Evolutionary conservation across 192 early-diverging fungal genomes (phyloP).

Genomic region (Backusella australiensis): DNA sequence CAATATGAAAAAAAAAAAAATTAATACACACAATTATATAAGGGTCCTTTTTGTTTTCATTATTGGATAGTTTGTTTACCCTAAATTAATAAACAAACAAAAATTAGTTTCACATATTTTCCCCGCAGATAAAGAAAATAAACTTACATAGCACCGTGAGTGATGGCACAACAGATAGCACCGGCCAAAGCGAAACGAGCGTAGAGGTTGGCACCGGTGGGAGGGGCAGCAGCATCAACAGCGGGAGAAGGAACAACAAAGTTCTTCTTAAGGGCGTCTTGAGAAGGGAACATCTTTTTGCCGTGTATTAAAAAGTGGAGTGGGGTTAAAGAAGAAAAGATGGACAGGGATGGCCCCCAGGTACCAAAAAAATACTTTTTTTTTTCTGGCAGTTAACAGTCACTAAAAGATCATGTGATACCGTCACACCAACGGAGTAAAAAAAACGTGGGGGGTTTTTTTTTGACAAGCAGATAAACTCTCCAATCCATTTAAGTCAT

Average conservation of each 20-base stretch:
- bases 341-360: slow-evolving; percentile 1
- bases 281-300: slow-evolving; percentile 33
- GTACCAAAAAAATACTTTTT: slow-evolving; percentile 8
- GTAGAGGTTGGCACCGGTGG: slow-evolving; percentile 51
- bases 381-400: background rate
- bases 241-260: slow-evolving; percentile 35
- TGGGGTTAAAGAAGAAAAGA: slow-evolving; percentile 4
- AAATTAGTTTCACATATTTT: background rate
- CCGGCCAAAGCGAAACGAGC: slow-evolving; percentile 58
- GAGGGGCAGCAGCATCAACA: slow-evolving; percentile 39
- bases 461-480: background rate
- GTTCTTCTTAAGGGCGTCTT: slow-evolving; percentile 36
- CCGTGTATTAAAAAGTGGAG: slow-evolving; percentile 9
- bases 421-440: background rate
- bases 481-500: background rate
- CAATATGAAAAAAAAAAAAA: background rate
- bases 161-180: slow-evolving; percentile 58
- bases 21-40: slow-evolving; percentile 1
- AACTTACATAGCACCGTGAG: slow-evolving; percentile 54
- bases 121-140: background rate
- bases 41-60: background rate
- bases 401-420: background rate
- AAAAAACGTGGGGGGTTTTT: background rate
- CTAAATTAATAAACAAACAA: background rate
- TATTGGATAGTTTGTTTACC: slow-evolving; percentile 9